phyloP scores from a whole-genome alignment of 2,329 filamentous ascomycete species.

The Aspergillus thermomutatus region DNA sequence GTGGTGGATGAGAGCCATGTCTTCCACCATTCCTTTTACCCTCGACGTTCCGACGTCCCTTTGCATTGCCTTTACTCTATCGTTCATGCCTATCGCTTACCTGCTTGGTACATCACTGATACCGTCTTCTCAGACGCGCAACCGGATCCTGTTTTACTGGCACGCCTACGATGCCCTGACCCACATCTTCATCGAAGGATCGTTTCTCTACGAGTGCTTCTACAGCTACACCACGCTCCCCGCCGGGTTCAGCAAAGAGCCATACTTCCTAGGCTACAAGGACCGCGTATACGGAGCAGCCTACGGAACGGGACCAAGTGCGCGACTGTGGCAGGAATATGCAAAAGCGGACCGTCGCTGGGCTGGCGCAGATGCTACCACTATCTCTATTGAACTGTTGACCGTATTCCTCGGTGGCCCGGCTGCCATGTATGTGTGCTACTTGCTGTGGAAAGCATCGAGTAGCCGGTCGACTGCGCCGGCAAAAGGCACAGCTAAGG shows the following conservation, averaged over 20 bases:
- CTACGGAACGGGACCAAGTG: constrained; percentile 54
- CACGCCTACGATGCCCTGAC: constrained; percentile 90
- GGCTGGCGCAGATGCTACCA: constrained; percentile 56
- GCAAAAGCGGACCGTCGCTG: constrained; percentile 62
- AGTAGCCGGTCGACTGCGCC: constrained; percentile 12
- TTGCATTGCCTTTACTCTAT: constrained; percentile 53
- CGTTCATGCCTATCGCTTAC: constrained; percentile 54
- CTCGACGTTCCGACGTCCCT: constrained; percentile 48
- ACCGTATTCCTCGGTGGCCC: constrained; percentile 60
- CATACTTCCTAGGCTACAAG: constrained; percentile 52
- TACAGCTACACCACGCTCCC: constrained; percentile 58
- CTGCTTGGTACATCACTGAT: constrained; percentile 48
- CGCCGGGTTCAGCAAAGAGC: constrained; percentile 26
- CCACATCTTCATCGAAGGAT: constrained; percentile 86
- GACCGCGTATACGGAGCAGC: constrained; percentile 58
- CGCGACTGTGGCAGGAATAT: constrained; percentile 63
- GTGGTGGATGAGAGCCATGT: constrained; percentile 11
- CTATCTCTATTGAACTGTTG: constrained; percentile 59
- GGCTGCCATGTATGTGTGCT: constrained; percentile 56
- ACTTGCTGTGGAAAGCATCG: constrained; percentile 41
- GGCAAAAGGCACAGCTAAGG: constrained; percentile 25
- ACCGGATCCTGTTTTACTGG: constrained; percentile 86
- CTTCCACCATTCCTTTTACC: constrained; percentile 28
- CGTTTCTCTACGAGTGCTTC: constrained; percentile 92
- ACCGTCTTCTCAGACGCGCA: constrained; percentile 51